Percentiles rank a stretch among this genome's conserved stretches.
phyloP scores from a whole-genome alignment of 441 rosid species.

The Pelargonium fulgidum region DNA sequence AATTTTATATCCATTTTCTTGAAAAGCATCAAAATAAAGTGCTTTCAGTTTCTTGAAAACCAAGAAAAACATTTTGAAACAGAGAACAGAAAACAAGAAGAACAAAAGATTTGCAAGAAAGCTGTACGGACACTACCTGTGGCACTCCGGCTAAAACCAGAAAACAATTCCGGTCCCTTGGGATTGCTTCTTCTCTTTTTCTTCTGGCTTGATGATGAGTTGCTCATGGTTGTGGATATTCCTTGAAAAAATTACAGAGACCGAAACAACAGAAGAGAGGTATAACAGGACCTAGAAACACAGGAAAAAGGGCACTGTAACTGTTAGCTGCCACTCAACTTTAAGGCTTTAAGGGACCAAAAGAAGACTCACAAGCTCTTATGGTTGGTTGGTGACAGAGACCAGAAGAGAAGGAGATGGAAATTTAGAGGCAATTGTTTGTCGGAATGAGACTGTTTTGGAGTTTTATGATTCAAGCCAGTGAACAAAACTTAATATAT shows the following conservation, averaged over 20 bases:
- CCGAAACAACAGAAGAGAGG: no score
- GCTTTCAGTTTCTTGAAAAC: neutral
- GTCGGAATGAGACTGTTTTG: constrained; percentile 2
- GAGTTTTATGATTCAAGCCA: neutral
- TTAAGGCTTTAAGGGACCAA: neutral
- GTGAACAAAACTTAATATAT: neutral
- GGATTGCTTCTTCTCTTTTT: neutral
- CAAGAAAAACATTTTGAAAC: no score
- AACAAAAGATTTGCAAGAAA: neutral
- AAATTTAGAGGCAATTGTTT: constrained; percentile 5
- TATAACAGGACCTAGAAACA: neutral
- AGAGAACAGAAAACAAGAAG: neutral
- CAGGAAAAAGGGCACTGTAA: no score
- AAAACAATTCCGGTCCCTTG: constrained; percentile 1
- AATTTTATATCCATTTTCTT: neutral
- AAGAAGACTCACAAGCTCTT: neutral
- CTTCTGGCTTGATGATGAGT: constrained; percentile 1
- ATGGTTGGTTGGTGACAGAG: constrained; percentile 2
- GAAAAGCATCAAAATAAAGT: neutral
- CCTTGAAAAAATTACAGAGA: no score
- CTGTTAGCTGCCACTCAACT: no score
- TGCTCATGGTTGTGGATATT: neutral
- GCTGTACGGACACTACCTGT: neutral
- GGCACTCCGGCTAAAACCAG: neutral
- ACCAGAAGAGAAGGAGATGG: constrained; percentile 3